Evolutionary conservation across 176 grass and related monocot species (phyloP), one percentile per base, ranked within the genome.

Genomic region (Hyparrhenia diplandra): DNA sequence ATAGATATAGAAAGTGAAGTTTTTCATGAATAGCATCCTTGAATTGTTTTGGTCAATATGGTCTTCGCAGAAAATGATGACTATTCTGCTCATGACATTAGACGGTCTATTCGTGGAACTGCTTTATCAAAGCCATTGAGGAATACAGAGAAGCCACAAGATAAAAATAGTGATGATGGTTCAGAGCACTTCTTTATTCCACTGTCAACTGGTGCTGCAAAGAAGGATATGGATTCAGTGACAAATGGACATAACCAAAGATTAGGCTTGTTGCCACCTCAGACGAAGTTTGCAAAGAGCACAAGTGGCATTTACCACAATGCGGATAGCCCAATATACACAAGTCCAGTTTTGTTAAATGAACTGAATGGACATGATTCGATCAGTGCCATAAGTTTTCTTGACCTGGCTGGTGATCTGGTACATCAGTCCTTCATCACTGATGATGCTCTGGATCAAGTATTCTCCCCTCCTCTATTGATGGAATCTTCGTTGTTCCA

Each of bases 131-230:
- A 85, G 73, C 90, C 87, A 67, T 88, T 73, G 39, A 87, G 23
- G 70, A 93, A 82, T 70, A 47, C 80, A 60, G 89, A 90, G 85
- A 83, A 75, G 58, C 66, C 81, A 77, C 77, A 88, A 36, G 89
- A 92, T 54, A 90, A 86, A 78, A 87, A 66, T 80, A 83, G 69
- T 34, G 91, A 87, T 51, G 89, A 99, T 74, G 84, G 75, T 70
- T 91, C 97, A 32, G 84, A 93, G 77, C 92, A 99, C 77, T 99
- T 96, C 78, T 99, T 96, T 80, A 90, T 94, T 79, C 91, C 97
- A 3, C 20, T 96, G 3, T 88, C 89, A 47, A 72, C 89, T 79
- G 74, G 58, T 74, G 57, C 60, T 73, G 65, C 90, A 60, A 84
- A 64, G 71, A 90, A 91, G 51, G 91, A 90, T 71, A 67, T 90